Conservation (phyloP, 176 grass and related monocot genomes). For the Hyparrhenia diplandra region DNA sequence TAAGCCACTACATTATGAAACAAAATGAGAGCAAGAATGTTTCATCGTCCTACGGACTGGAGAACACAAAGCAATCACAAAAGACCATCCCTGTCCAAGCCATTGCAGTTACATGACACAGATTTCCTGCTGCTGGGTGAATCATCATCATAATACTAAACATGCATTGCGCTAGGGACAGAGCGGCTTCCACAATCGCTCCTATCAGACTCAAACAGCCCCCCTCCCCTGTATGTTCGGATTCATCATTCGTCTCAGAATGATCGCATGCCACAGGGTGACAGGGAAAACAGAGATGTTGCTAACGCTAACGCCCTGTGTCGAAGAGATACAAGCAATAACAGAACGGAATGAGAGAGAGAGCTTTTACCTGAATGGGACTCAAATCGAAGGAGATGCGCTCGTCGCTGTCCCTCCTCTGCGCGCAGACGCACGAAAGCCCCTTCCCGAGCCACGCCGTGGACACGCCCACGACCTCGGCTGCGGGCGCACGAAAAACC, state of each 20-base stretch:
- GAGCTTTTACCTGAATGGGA: conserved; percentile 56
- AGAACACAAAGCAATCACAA: neutral
- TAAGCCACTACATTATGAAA: neutral
- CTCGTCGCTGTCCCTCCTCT: conserved; percentile 76
- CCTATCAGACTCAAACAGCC: neutral
- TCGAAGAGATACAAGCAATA: neutral
- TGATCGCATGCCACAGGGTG: neutral
- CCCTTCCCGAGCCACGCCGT: conserved; percentile 97
- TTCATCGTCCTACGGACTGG: neutral
- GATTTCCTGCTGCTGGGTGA: conserved; percentile 1
- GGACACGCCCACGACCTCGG: conserved; percentile 78
- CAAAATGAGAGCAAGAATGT: neutral
- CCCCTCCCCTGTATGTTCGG: neutral
- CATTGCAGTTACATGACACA: neutral
- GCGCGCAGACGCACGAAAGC: conserved; percentile 93
- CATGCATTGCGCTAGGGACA: neutral
- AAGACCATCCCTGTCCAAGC: neutral
- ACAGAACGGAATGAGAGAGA: neutral
- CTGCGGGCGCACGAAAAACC: conserved; percentile 11
- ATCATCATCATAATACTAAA: neutral
- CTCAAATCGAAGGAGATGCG: conserved; percentile 79
- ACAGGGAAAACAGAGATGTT: neutral
- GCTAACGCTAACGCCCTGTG: neutral
- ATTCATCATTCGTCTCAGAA: too few species aligned
- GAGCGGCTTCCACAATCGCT: neutral